Conservation (phyloP, 1,284 basidiomycete genomes). For the Xerocomus cyaneibrunnescens region DNA sequence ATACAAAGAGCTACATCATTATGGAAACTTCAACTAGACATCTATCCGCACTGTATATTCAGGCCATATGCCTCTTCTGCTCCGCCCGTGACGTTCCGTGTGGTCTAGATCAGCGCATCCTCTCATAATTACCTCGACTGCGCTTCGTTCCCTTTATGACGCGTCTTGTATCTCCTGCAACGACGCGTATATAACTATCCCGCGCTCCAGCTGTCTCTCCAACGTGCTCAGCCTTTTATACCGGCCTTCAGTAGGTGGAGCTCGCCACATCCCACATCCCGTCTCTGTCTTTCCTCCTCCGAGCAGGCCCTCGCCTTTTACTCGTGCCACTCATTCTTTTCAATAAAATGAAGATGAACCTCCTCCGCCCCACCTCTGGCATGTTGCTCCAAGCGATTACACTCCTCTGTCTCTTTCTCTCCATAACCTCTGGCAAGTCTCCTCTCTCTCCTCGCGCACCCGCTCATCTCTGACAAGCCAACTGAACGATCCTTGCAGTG, state of each 20-base stretch:
- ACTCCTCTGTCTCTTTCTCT: constrained; percentile 7
- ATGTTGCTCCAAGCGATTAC: constrained; percentile 5
- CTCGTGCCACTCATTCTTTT: background rate
- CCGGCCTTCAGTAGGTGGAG: background rate
- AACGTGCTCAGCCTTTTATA: background rate
- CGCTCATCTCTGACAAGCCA: background rate
- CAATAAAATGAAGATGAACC: constrained; percentile 14
- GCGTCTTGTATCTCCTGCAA: background rate
- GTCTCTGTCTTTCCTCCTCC: background rate
- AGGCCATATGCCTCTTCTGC: no score
- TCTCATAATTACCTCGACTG: background rate
- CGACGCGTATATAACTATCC: constrained; percentile 7
- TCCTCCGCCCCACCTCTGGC: constrained; percentile 20
- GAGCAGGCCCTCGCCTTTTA: constrained; percentile 10
- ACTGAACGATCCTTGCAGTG: no score
- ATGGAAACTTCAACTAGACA: background rate
- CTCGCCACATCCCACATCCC: background rate
- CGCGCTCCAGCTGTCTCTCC: background rate
- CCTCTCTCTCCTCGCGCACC: no score
- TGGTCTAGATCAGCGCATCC: background rate
- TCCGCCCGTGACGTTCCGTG: background rate
- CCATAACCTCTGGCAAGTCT: constrained; percentile 8
- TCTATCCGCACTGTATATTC: no score
- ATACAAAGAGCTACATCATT: background rate
- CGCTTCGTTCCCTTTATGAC: constrained; percentile 2